phyloP scores from a whole-genome alignment of 2,329 filamentous ascomycete genomes.

The Ustilaginoidea virens region DNA sequence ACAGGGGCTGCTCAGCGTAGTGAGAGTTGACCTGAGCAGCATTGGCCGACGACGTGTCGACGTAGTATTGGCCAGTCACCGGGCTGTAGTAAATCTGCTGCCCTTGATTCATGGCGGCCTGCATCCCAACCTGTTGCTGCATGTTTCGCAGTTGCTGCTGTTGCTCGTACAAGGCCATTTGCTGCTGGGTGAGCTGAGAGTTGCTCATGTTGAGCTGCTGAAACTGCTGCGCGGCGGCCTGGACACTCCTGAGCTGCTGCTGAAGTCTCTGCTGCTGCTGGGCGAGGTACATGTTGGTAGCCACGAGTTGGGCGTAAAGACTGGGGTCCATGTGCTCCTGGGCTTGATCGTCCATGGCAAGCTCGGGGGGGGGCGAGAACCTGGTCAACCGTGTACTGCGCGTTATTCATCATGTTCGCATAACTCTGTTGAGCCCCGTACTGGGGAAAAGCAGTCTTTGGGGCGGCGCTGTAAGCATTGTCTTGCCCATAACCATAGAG shows the following conservation, averaged over 20 bases:
- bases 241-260: constrained; percentile 77
- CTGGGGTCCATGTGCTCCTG: constrained; percentile 71
- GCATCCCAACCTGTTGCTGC: constrained; percentile 22
- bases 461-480: constrained; percentile 26
- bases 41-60: constrained; percentile 46
- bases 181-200: constrained; percentile 29
- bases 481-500: constrained; percentile 29
- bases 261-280: constrained; percentile 92
- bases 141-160: constrained; percentile 25
- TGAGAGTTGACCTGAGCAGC: constrained; percentile 22
- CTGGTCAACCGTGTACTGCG: constrained; percentile 69
- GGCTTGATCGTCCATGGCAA: constrained; percentile 55
- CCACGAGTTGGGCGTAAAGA: constrained; percentile 75
- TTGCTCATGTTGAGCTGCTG: constrained; percentile 56
- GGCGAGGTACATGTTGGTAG: constrained; percentile 81
- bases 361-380: constrained; percentile 69
- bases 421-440: constrained; percentile 21
- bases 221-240: constrained; percentile 69
- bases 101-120: constrained; percentile 35
- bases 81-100: constrained; percentile 78
- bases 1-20: constrained; percentile 28
- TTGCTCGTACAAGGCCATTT: constrained; percentile 30
- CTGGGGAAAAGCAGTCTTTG: constrained; percentile 42
- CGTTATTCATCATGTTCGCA: constrained; percentile 16
- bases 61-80: constrained; percentile 69